phyloP scores from a whole-genome alignment of 169 alveolate species.

The Toxoplasma gondii region DNA sequence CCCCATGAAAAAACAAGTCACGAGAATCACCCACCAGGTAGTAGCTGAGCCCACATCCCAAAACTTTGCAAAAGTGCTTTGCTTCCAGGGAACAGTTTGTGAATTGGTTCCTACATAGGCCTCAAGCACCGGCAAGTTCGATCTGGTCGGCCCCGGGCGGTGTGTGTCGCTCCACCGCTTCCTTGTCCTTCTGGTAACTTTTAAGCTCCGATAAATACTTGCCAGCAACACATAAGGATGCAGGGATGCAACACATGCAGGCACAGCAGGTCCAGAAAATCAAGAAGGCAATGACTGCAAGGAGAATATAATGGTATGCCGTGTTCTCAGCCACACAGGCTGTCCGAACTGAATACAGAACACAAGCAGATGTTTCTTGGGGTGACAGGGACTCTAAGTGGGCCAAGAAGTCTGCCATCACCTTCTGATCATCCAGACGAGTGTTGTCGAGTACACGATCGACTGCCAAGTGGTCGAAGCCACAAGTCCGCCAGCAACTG shows the following conservation, averaged over 20 bases:
- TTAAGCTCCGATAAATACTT: not conserved
- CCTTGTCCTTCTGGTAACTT: not conserved
- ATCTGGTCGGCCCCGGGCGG: not conserved
- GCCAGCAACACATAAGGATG: not conserved
- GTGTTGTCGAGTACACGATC: not conserved
- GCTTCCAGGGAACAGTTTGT: not conserved
- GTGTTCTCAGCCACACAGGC: slow-evolving; percentile 29
- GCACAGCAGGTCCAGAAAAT: not conserved
- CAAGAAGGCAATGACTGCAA: not conserved
- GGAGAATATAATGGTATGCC: not conserved
- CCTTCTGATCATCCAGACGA: not conserved
- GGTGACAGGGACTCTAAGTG: not conserved
- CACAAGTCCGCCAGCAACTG: slow-evolving; percentile 2
- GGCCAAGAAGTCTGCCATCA: not conserved
- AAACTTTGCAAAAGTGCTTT: too few relatives aligned
- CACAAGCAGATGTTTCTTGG: not conserved
- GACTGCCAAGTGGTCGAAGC: not conserved
- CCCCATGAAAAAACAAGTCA: too few relatives aligned
- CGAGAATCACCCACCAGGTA: too few relatives aligned
- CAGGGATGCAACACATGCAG: slow-evolving; percentile 19
- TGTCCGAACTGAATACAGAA: not conserved
- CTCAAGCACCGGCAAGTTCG: not conserved
- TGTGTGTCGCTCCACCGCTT: not conserved
- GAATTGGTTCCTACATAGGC: not conserved
- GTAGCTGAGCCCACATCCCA: too few relatives aligned